These are phyloP conservation scores for Inonotus obliquus DNA, from an alignment of 1,284 basidiomycete genomes.

Conservation along the genomic window DNA sequence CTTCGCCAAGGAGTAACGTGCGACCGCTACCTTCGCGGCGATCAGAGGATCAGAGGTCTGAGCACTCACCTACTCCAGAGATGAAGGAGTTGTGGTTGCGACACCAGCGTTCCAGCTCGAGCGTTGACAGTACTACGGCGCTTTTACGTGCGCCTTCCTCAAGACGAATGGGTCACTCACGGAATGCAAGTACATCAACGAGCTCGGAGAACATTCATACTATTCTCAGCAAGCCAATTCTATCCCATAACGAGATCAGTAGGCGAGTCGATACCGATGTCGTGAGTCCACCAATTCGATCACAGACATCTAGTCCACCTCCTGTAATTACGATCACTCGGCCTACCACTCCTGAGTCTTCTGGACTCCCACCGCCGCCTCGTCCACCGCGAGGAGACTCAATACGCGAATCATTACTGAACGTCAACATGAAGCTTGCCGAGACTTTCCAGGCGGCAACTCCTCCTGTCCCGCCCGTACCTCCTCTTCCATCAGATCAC, in stretches of 20 bases:
- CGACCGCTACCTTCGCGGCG: not conserved
- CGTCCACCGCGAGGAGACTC: constrained; percentile 4
- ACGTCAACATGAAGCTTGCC: not conserved
- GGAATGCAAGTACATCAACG: constrained; percentile 6
- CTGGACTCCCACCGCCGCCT: constrained; percentile 10
- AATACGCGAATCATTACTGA: constrained; percentile 1
- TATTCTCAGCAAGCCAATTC: constrained; percentile 7
- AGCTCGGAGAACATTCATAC: constrained; percentile 9
- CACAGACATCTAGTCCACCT: constrained; percentile 6
- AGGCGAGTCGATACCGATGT: constrained; percentile 3
- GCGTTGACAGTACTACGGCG: constrained; percentile 12
- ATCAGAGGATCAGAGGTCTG: not conserved
- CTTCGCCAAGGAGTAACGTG: constrained; percentile 1
- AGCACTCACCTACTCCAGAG: constrained; percentile 10
- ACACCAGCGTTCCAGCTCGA: constrained; percentile 14
- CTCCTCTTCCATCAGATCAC: constrained; percentile 2
- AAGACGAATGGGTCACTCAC: constrained; percentile 4
- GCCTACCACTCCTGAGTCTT: not conserved
- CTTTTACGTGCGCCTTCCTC: constrained; percentile 2
- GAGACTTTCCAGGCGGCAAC: not conserved
- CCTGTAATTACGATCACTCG: constrained; percentile 8
- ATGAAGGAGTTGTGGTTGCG: constrained; percentile 13
- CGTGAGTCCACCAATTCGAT: not conserved
- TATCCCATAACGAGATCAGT: constrained; percentile 6
- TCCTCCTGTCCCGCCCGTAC: constrained; percentile 5